Evolutionary conservation across 73 alveolate species (phyloP).

Genomic region (Effrenium voratum): DNA sequence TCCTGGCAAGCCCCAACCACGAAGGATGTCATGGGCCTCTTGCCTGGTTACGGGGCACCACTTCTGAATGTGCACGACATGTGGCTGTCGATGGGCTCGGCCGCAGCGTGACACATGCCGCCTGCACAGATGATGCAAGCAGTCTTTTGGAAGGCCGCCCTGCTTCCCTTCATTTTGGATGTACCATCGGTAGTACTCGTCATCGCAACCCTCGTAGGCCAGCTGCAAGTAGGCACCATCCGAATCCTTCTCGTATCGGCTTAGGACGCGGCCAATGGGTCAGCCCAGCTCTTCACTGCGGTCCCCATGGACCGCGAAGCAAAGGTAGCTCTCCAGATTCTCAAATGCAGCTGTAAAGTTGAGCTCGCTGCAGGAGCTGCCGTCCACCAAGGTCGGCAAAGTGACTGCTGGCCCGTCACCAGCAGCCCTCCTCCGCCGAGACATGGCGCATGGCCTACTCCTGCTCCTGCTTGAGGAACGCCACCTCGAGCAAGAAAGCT

Average conservation of each 20-base stretch:
- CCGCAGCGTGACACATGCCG: neutral
- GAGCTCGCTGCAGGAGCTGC: too few species aligned
- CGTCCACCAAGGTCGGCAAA: too few species aligned
- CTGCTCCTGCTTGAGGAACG: too few species aligned
- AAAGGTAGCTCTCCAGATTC: too few species aligned
- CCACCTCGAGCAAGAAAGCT: too few species aligned
- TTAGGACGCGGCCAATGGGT: neutral
- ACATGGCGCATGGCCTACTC: too few species aligned
- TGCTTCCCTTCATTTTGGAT: neutral
- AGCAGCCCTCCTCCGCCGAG: too few species aligned
- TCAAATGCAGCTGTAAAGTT: too few species aligned
- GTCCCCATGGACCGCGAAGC: conserved; percentile 31
- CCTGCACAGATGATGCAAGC: conserved; percentile 19
- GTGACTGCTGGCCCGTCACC: too few species aligned
- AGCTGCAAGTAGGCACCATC: neutral
- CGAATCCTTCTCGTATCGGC: neutral
- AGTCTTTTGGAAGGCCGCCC: neutral
- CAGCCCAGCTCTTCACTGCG: neutral
- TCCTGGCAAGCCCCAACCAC: neutral
- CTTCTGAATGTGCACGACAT: neutral
- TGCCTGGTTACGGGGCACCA: neutral
- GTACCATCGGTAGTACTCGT: conserved; percentile 29
- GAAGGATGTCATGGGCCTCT: neutral
- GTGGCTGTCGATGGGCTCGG: neutral
- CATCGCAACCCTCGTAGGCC: neutral